Base-by-base conservation (phyloP, 768 basidiomycete species). In the Tubosaeta brunneosetosa region DNA sequence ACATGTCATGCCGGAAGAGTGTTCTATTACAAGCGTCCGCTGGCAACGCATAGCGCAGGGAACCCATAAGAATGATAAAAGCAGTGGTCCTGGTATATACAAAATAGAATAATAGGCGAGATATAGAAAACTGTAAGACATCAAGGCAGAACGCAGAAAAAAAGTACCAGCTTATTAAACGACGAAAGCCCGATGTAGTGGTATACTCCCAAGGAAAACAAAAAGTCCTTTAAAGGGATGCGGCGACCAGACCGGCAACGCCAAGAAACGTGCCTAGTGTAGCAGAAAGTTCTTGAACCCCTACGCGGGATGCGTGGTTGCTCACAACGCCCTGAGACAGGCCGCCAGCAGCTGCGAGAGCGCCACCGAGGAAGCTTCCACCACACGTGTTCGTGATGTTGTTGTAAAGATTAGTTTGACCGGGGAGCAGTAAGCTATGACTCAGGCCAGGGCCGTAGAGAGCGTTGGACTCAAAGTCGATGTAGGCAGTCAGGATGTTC, bases 381-480 rank as follows among this genome's bases (percentile, higher is more conserved):
- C 89, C 88, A 67, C 95, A 99, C 37, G 75, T 85, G 51, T 58
- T 57, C 38, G 72, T 65, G 60, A 94, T 74, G 51, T 73, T 80
- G 19, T 63, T 59, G 79, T 90, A 95, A 34, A 98, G 77, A 8
- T 58, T 63, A 14, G 69, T 36, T 71, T 97, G 93, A 44, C 78
- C 79, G 29, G 72, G 64, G 42, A 98, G 74, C 50, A 97, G 74
- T 13, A 74, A 66, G 62, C 85, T 88, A 61, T 77, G 75, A 52
- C 56, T 48, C 26, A 97, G 63, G 46, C 95, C 93, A 27, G 86
- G 81, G 8, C 79, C 88, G 68, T 92, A 97, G 1, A 87, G 86
- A 41, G 74, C 71, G 51, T 68, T 67, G 38, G 82, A 79, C 72
- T 94, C 89, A 69, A 81, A 94, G 51, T 73, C 69, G 69, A 91